These are phyloP conservation scores for Aspergillus nidulans DNA, from an alignment of 495 filamentous ascomycete species.

Conservation along the genomic window DNA sequence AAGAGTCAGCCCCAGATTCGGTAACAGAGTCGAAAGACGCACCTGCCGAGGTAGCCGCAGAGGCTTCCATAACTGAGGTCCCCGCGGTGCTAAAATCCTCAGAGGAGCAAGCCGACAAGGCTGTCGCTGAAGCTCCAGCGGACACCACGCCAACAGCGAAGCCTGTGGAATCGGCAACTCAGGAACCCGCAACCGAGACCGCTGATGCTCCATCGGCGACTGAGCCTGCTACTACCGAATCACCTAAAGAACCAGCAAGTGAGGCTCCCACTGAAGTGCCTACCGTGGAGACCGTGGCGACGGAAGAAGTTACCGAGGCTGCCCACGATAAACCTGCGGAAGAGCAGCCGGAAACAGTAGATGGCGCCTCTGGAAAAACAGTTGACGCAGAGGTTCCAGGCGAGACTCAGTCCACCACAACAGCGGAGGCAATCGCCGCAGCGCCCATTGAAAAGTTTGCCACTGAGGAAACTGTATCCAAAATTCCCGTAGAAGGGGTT, in stretches of 20 bases:
- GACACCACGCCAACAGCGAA: neutral
- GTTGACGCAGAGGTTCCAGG: neutral
- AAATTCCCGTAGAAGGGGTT: neutral
- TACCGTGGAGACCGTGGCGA: neutral
- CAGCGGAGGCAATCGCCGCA: neutral
- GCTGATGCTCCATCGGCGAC: neutral
- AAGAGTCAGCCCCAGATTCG: neutral
- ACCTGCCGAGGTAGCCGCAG: neutral
- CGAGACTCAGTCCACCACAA: no score
- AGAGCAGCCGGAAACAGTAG: neutral
- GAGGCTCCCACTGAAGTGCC: neutral
- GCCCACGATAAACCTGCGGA: neutral
- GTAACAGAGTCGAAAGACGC: neutral
- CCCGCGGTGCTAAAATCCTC: neutral
- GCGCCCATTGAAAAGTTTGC: neutral
- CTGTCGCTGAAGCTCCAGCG: neutral
- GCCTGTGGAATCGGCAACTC: neutral
- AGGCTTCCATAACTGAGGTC: neutral
- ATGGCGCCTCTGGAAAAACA: neutral
- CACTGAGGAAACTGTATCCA: neutral
- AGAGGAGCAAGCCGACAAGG: neutral
- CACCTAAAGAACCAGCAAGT: neutral
- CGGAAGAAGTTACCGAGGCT: neutral
- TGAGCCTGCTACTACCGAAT: constrained; percentile 6
- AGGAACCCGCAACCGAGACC: neutral